Conservation (phyloP, 495 filamentous ascomycete genomes). For the Tuber umbilicatum region DNA sequence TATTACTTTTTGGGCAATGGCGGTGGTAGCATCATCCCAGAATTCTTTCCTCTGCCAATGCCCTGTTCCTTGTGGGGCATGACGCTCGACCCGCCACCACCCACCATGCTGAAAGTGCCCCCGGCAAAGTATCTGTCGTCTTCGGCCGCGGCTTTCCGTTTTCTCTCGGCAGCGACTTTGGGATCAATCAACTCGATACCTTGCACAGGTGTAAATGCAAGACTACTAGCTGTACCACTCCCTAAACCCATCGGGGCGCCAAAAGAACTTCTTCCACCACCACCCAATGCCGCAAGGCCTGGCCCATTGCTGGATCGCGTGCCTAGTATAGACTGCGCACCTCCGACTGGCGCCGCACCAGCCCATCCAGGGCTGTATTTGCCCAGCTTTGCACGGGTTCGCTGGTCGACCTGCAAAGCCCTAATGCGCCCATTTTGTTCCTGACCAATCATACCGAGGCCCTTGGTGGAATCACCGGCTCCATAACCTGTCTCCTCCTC, state of each 20-base stretch:
- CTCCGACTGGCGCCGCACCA: slow-evolving; percentile 58
- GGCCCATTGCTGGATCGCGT: slow-evolving; percentile 52
- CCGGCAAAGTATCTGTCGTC: slow-evolving; percentile 94
- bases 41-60: slow-evolving; percentile 48
- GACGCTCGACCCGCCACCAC: slow-evolving; percentile 45
- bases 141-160: slow-evolving; percentile 82
- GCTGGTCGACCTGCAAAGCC: slow-evolving; percentile 80
- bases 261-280: slow-evolving; percentile 52
- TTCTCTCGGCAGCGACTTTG: slow-evolving; percentile 75
- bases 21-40: slow-evolving; percentile 39
- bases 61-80: slow-evolving; percentile 54
- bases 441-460: slow-evolving; percentile 91
- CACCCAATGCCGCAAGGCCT: slow-evolving; percentile 67
- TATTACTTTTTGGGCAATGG: slow-evolving; percentile 28
- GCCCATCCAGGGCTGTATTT: slow-evolving; percentile 98
- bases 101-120: slow-evolving; percentile 89
- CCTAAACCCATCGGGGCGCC: slow-evolving; percentile 47
- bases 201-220: slow-evolving; percentile 91
- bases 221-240: slow-evolving; percentile 72
- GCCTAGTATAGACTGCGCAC: slow-evolving; percentile 57
- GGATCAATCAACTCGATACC: slow-evolving; percentile 94
- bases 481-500: slow-evolving; percentile 93
- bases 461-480: slow-evolving; percentile 73
- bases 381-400: slow-evolving; percentile 82
- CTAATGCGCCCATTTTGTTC: slow-evolving; percentile 80